Percentiles rank a stretch among this genome's conserved stretches.
Evolutionary conservation across 345 rosid species (phyloP).

Genomic region (Citrus inodora): DNA sequence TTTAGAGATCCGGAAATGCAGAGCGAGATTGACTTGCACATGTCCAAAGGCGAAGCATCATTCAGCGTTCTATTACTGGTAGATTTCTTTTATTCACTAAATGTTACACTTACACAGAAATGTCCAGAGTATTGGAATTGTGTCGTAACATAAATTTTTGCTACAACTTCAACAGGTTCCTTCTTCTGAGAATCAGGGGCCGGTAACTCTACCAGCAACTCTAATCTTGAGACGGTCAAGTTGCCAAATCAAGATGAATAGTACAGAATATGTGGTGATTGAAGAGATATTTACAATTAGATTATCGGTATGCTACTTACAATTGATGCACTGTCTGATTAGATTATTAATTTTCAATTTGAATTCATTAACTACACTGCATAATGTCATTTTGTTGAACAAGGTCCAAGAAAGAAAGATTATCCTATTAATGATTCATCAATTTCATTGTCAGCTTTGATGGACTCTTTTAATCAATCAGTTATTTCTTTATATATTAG

Average conservation of each 20-base stretch:
- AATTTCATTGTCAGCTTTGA: background rate
- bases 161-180: conserved; percentile 37
- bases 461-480: background rate
- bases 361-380: background rate
- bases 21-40: conserved; percentile 50
- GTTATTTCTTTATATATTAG: background rate
- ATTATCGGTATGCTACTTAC: conserved; percentile 40
- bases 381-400: background rate
- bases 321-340: background rate
- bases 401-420: background rate
- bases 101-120: background rate
- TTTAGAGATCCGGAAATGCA: conserved; percentile 77
- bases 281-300: conserved; percentile 66
- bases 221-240: conserved; percentile 48
- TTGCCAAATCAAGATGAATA: conserved; percentile 61
- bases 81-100: conserved; percentile 16
- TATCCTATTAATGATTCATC: background rate
- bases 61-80: conserved; percentile 72
- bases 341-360: background rate
- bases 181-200: conserved; percentile 74
- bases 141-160: background rate
- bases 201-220: conserved; percentile 49
- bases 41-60: conserved; percentile 63
- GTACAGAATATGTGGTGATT: conserved; percentile 38
- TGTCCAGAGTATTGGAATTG: background rate